Evolutionary conservation across 345 rosid genomes (phyloP).

Genomic region (Heritiera fomes): DNA sequence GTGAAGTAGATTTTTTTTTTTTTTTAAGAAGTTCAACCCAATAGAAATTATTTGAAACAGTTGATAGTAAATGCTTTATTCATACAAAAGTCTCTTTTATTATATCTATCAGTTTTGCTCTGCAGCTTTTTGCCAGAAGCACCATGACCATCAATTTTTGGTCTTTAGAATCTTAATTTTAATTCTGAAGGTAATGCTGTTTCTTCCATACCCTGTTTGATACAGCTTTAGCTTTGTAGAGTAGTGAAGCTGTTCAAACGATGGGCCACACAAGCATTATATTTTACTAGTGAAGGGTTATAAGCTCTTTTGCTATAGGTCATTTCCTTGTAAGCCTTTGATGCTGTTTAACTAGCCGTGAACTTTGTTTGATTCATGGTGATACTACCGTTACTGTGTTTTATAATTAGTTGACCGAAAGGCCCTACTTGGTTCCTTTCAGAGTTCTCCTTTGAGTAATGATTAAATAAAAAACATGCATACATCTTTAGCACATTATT

Average conservation of each 20-base stretch:
- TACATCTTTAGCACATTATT: neutral
- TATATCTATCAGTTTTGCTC: neutral
- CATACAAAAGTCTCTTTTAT: neutral
- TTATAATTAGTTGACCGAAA: neutral
- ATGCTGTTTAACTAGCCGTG: neutral
- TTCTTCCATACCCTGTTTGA: neutral
- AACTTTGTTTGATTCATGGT: neutral
- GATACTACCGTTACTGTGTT: slow-evolving; percentile 7
- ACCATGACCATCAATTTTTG: neutral
- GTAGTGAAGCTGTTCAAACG: neutral
- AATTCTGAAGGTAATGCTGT: neutral
- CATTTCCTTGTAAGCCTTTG: neutral
- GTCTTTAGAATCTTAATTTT: neutral
- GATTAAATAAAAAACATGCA: neutral
- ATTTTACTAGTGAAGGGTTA: neutral
- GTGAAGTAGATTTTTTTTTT: neutral
- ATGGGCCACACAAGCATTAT: neutral
- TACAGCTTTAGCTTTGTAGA: neutral
- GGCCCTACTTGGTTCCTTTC: neutral
- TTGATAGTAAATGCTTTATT: neutral
- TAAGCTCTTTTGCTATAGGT: neutral
- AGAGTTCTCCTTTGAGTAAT: slow-evolving; percentile 5
- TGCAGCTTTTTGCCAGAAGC: too few relatives aligned
- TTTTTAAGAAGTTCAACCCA: neutral
- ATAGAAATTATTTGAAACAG: neutral